These are phyloP conservation scores for Capniomyces stellatus DNA, from an alignment of 371 early-diverging fungal species.

Conservation along the genomic window DNA sequence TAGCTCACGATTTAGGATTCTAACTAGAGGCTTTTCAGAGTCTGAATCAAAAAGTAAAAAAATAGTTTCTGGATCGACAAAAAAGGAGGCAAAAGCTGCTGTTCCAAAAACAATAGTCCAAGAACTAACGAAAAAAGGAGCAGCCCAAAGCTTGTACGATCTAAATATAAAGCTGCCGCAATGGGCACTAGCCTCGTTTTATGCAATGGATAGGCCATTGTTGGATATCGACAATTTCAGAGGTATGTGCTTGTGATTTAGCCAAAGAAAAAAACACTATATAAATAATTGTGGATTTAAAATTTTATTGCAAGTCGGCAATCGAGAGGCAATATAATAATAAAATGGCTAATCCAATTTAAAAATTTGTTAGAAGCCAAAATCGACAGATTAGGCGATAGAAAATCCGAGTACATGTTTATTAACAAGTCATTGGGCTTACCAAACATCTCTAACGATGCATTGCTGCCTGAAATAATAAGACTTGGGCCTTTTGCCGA, in stretches of 20 bases:
- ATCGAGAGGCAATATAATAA: no score
- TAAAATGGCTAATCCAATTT: no score
- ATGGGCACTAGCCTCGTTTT: not conserved
- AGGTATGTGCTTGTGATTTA: not conserved
- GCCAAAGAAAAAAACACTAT: no score
- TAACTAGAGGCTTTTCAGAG: not conserved
- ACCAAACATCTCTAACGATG: not conserved
- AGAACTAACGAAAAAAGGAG: not conserved
- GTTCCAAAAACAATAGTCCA: not conserved
- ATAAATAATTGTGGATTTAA: no score
- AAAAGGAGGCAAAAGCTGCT: not conserved
- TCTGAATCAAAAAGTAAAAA: not conserved
- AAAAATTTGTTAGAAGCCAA: no score
- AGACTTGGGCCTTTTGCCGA: slow-evolving; percentile 18
- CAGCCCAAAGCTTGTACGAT: not conserved
- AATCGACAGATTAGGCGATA: no score
- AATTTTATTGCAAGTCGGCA: no score
- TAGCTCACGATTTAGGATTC: not conserved
- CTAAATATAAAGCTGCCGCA: not conserved
- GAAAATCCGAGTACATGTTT: no score
- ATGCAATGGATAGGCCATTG: not conserved
- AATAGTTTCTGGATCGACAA: not conserved
- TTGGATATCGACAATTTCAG: not conserved
- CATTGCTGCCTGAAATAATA: slow-evolving; percentile 20
- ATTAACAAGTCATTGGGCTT: no score